Base-by-base conservation (phyloP, 2,329 filamentous ascomycete species). In the Trichoderma endophyticum region DNA sequence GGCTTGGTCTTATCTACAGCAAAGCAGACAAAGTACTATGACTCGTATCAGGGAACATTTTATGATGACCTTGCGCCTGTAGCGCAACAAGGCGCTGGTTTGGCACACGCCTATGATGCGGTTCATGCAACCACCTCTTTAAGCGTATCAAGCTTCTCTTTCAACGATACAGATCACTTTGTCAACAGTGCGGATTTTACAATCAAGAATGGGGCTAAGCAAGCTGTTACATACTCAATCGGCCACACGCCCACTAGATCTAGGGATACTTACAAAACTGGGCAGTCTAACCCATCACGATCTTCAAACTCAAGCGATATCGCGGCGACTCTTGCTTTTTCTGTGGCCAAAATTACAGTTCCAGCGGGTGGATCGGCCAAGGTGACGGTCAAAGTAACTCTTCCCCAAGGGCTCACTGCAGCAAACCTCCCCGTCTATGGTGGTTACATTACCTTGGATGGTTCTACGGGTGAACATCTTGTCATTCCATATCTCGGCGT, bases 81-180 rank as follows among this genome's bases (percentile, higher is more conserved):
- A 12, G 79, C 86, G 2, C 89, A 91, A 76, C 88, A 90, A 75
- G 89, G 89, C 11, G 86, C 80, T n/a, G 89, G 89, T 39, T 80
- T 91, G 9, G 81, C 91, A 54, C 87, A 90, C 74, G 89, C 87
- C 3, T 86, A 86, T 74, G 86, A 90, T 72, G 87, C 88, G 3
- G 87, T 89, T 11, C 84, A 87, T 74, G 82, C 86, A n/a, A 87
- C 83, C 2, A 85, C 86, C 1, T 76, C 87, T 7, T 80, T 91
- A 15, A 86, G 85, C 75, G 84, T 83, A 8, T 86, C 86, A 18
- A 87, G 85, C 77, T 80, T 92, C 12, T 85, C 87, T 5, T 90
- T 91, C 80, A 91, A 91, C 77, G 89, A 91, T 78, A 89, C 89
- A 0, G 86, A 88, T 74, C 78, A 91, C 81, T 86, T 89, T 73